phyloP scores from a whole-genome alignment of 2,329 filamentous ascomycete genomes.

The Cercospora berteroae region DNA sequence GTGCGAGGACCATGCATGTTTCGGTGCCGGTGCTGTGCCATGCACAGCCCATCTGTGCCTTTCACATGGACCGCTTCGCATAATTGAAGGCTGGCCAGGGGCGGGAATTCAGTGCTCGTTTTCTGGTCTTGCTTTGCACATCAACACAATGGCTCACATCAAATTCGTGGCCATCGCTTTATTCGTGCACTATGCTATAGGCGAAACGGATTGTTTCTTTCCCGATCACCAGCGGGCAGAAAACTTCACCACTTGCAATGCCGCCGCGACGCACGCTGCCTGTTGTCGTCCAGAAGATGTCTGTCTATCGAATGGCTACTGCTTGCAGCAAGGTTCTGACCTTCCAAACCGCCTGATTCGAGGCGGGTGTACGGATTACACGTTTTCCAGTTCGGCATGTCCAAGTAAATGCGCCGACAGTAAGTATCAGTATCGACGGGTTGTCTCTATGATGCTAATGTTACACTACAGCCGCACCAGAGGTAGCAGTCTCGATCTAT shows the following conservation, averaged over 20 bases:
- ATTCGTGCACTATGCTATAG: not conserved
- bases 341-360: conserved; percentile 17
- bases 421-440: not conserved
- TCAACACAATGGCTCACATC: not conserved
- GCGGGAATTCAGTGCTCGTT: too few species aligned
- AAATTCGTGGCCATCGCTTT: not conserved
- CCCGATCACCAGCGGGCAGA: conserved; percentile 13
- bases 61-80: not conserved
- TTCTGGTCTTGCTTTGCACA: not conserved
- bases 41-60: not conserved
- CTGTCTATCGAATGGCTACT: conserved; percentile 20
- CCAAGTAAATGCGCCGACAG: conserved; percentile 14
- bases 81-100: not conserved
- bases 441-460: not conserved
- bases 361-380: conserved; percentile 20
- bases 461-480: not conserved
- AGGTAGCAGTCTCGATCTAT: conserved; percentile 13
- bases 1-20: not conserved
- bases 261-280: conserved; percentile 9
- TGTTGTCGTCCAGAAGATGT: conserved; percentile 14
- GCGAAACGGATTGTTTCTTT: conserved; percentile 15
- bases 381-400: conserved; percentile 15
- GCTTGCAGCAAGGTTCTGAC: conserved; percentile 9
- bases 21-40: not conserved
- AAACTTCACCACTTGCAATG: conserved; percentile 21